Percentiles rank a stretch among this genome's conserved stretches.
phyloP scores from a whole-genome alignment of 164 flowering plant genomes.

The Nelumbo lutea region DNA sequence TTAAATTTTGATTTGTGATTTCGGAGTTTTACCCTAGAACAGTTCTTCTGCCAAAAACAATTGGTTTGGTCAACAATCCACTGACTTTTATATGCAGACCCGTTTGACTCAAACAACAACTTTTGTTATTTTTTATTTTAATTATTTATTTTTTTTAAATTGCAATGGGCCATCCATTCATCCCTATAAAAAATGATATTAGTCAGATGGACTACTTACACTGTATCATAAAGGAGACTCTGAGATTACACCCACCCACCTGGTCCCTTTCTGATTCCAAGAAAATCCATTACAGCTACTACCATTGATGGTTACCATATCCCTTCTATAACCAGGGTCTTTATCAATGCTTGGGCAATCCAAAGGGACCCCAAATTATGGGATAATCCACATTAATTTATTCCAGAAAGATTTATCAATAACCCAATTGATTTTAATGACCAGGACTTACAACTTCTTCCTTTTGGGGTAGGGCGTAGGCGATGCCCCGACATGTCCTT shows the following conservation, averaged over 20 bases:
- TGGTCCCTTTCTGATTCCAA: not conserved
- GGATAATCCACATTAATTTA: slow-evolving; percentile 13
- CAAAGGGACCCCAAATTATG: slow-evolving; percentile 5
- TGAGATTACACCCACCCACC: not conserved
- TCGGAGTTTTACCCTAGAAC: too few species aligned
- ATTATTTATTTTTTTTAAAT: too few species aligned
- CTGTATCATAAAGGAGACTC: slow-evolving; percentile 7
- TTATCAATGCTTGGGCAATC: slow-evolving; percentile 1
- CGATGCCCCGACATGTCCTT: slow-evolving; percentile 14
- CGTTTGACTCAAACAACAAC: too few species aligned
- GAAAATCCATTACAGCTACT: not conserved
- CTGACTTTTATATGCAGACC: too few species aligned
- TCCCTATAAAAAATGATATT: too few species aligned
- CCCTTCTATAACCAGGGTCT: slow-evolving; percentile 2
- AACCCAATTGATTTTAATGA: slow-evolving; percentile 10
- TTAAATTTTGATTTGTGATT: too few species aligned
- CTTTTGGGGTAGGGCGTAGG: slow-evolving; percentile 18
- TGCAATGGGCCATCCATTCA: too few species aligned
- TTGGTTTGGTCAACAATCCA: too few species aligned
- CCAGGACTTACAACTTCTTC: slow-evolving; percentile 12
- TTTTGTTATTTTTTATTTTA: too few species aligned
- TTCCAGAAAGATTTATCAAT: slow-evolving; percentile 12
- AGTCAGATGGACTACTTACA: slow-evolving; percentile 11
- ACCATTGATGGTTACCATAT: slow-evolving; percentile 7
- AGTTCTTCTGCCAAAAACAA: too few species aligned